These are phyloP conservation scores for Mucor irregularis DNA, from an alignment of 371 early-diverging fungal species.

Conservation along the genomic window DNA sequence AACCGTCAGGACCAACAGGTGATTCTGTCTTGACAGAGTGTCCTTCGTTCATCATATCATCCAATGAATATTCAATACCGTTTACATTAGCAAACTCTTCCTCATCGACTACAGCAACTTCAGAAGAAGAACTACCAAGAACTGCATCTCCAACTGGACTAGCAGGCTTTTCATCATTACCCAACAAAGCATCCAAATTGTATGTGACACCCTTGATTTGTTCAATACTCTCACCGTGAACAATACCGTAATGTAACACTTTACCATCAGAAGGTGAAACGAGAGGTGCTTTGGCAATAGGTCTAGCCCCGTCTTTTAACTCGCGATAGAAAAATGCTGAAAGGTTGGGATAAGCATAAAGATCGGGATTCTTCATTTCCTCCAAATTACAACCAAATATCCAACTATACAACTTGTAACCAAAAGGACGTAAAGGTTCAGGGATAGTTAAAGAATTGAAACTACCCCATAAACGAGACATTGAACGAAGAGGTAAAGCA, in stretches of 20 bases:
- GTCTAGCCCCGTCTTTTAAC: constrained; percentile 76
- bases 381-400: constrained; percentile 90
- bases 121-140: constrained; percentile 45
- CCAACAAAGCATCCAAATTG: constrained; percentile 84
- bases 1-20: constrained; percentile 45
- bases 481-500: constrained; percentile 81
- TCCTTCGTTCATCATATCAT: constrained; percentile 73
- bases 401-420: constrained; percentile 78
- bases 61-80: constrained; percentile 87
- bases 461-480: constrained; percentile 91
- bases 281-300: constrained; percentile 62
- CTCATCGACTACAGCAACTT: constrained; percentile 51
- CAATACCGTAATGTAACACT: constrained; percentile 86
- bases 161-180: constrained; percentile 50
- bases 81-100: constrained; percentile 87
- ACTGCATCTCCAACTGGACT: constrained; percentile 42
- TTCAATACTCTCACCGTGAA: constrained; percentile 77
- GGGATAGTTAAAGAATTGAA: constrained; percentile 87
- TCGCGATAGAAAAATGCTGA: constrained; percentile 90
- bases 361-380: constrained; percentile 86
- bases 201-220: constrained; percentile 95
- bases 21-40: constrained; percentile 31
- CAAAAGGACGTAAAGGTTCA: constrained; percentile 67
- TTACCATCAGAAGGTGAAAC: constrained; percentile 91
- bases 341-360: constrained; percentile 81